phyloP scores from a whole-genome alignment of 1,284 basidiomycete genomes.

The Leccinum glutinopallens region DNA sequence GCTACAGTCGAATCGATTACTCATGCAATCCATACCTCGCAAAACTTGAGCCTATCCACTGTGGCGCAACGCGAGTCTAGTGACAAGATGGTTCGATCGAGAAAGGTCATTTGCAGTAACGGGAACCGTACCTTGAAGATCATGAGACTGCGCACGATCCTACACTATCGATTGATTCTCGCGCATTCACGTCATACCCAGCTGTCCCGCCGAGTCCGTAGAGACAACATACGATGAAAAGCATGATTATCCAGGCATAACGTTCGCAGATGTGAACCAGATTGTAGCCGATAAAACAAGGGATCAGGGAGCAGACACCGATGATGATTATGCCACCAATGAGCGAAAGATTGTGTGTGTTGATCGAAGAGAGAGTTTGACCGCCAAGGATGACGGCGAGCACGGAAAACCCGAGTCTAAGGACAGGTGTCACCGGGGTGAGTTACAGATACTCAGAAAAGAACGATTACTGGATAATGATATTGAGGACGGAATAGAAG shows the following conservation, averaged over 20 bases:
- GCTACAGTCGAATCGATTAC: too few species aligned
- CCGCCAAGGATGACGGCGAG: constrained; percentile 51
- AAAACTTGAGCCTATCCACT: too few species aligned
- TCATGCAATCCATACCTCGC: too few species aligned
- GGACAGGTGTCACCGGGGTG: neutral
- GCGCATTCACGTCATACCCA: constrained; percentile 49
- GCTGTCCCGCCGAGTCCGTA: constrained; percentile 57
- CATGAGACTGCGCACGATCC: too few species aligned
- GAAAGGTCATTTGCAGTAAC: too few species aligned
- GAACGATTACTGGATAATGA: constrained; percentile 50
- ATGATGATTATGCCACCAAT: constrained; percentile 50
- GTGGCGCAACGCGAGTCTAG: too few species aligned
- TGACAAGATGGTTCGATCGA: too few species aligned
- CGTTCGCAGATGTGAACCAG: constrained; percentile 62
- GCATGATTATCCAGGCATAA: constrained; percentile 60
- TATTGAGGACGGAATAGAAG: constrained; percentile 60
- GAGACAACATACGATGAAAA: constrained; percentile 57
- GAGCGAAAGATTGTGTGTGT: constrained; percentile 44
- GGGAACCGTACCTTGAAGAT: too few species aligned
- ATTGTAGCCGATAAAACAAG: constrained; percentile 53
- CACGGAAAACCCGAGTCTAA: constrained; percentile 49
- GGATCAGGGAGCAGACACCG: constrained; percentile 45
- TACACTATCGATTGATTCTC: too few species aligned
- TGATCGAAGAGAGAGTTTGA: constrained; percentile 48
- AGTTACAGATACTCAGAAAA: neutral